A percentile compares a stretch with the other conserved stretches of the same genome.
phyloP scores from a whole-genome alignment of 2,329 filamentous ascomycete genomes.

The Didymella pinodella region DNA sequence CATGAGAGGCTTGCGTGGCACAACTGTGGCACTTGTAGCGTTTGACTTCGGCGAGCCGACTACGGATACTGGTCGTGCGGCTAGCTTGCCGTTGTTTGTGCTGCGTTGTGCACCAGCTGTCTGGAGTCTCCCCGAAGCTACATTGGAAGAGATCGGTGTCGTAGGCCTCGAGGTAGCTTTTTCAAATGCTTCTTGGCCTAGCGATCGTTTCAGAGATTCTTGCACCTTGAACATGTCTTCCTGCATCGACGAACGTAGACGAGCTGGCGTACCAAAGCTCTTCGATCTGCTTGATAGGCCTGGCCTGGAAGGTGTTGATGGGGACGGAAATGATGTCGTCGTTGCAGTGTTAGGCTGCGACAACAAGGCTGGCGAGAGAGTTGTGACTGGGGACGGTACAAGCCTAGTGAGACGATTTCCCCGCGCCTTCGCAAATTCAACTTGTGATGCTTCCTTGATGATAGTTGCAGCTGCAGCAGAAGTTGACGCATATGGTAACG shows the following conservation, averaged over 20 bases:
- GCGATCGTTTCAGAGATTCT: constrained; percentile 21
- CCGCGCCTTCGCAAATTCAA: too few relatives aligned
- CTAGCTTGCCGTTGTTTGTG: background rate
- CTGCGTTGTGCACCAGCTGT: background rate
- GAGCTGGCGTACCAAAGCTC: constrained; percentile 11
- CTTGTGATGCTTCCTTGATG: too few relatives aligned
- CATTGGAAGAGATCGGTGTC: constrained; percentile 3
- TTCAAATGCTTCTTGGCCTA: constrained; percentile 13
- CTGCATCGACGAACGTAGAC: constrained; percentile 18
- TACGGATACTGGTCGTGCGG: constrained; percentile 4
- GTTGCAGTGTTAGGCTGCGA: constrained; percentile 3
- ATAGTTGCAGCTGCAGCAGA: background rate
- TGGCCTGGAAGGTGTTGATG: constrained; percentile 7
- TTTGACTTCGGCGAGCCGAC: background rate
- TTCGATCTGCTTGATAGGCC: constrained; percentile 2
- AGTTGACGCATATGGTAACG: background rate
- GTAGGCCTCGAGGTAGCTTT: background rate
- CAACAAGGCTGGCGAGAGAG: background rate
- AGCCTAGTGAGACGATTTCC: background rate
- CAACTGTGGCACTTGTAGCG: background rate
- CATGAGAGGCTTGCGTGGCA: constrained; percentile 2
- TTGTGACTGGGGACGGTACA: background rate
- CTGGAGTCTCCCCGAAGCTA: background rate
- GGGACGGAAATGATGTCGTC: background rate
- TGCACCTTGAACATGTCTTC: constrained; percentile 21